Evolutionary conservation across 2,329 filamentous ascomycete species (phyloP), one percentile per base, ranked within the genome.

Genomic region (Cytospora piceae): DNA sequence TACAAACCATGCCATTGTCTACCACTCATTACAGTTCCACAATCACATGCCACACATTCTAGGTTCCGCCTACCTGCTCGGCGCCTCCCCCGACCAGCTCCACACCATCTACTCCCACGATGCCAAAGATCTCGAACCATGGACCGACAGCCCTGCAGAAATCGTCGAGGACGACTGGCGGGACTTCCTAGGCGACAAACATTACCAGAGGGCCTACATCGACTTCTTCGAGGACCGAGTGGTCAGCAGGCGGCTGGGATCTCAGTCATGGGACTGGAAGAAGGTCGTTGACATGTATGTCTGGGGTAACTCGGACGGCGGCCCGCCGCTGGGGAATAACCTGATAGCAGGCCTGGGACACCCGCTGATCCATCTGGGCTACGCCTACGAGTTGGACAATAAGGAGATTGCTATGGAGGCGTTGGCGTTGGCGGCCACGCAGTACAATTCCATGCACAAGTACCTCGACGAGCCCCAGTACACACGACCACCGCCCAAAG

Each of bases 211-310:
- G 67, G 94, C 93, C 0, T 99, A 90, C 74, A 82, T 99, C 64
- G 94, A 99, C 75, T 98, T 95, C 75, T 98, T 96, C 74, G 95
- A 99, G 76, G 95, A 99, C 75, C 88, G 93, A 72, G 81, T 98
- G 34, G 93, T 92, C 3, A 79, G 86, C 76, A 79, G 81, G 32
- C 57, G 61, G 29, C 56, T 61, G 51, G 61, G 61, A 42, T 37
- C 61, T 42, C 80, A 81, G 22, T 86, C 87, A 42, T 98, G 97
- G 75, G 86, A 97, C 74, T 97, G 95, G 92, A 91, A 90, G 73
- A 81, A 83, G 61, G 86, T 96, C 3, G 81, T 96, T 11, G 80
- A 87, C 3, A 86, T 94, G 68, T 98, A 90, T 74, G 77, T 99
- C 55, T 91, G 94, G 69, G 39, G 54, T 11, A 57, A 37, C 20